phyloP scores from a whole-genome alignment of 1,284 basidiomycete genomes.

The Cryptococcus sp. region DNA sequence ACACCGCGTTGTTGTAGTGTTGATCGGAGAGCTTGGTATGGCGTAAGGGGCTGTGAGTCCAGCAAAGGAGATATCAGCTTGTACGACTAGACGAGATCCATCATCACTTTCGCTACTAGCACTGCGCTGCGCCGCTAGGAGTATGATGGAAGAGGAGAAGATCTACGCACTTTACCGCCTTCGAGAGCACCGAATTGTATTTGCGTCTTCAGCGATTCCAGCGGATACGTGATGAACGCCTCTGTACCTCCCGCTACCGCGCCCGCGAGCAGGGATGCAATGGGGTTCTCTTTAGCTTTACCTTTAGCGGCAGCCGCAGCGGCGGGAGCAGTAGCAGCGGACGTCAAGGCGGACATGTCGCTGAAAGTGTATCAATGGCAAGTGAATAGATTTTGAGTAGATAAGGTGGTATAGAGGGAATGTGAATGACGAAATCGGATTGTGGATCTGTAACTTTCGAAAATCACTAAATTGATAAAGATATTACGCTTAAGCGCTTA shows the following conservation, averaged over 20 bases:
- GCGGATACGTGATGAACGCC: conserved; percentile 67
- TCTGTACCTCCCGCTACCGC: conserved; percentile 93
- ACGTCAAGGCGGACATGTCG: too few species aligned
- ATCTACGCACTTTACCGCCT: conserved; percentile 39
- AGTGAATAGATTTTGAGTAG: too few species aligned
- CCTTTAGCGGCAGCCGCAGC: conserved; percentile 20
- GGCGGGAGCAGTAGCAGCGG: not conserved
- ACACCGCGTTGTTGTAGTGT: conserved; percentile 74
- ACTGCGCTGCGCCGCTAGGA: not conserved
- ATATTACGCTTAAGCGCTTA: too few species aligned
- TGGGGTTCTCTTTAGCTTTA: conserved; percentile 64
- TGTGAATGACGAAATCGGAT: too few species aligned
- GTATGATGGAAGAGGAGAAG: too few species aligned
- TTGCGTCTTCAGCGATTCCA: conserved; percentile 81
- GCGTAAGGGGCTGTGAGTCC: conserved; percentile 62
- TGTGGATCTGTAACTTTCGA: too few species aligned
- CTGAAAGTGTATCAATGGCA: too few species aligned
- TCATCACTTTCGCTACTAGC: not conserved
- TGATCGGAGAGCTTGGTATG: conserved; percentile 66
- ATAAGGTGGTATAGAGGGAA: too few species aligned
- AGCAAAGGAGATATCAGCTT: not conserved
- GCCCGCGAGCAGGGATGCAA: conserved; percentile 77
- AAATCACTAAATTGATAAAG: too few species aligned
- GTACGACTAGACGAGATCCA: not conserved
- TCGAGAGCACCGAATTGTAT: conserved; percentile 54